Percentiles rank a stretch among this genome's conserved stretches.
These are phyloP conservation scores for Botryotinia narcissicola DNA, from an alignment of 2,329 filamentous ascomycete genomes.

Conservation along the genomic window DNA sequence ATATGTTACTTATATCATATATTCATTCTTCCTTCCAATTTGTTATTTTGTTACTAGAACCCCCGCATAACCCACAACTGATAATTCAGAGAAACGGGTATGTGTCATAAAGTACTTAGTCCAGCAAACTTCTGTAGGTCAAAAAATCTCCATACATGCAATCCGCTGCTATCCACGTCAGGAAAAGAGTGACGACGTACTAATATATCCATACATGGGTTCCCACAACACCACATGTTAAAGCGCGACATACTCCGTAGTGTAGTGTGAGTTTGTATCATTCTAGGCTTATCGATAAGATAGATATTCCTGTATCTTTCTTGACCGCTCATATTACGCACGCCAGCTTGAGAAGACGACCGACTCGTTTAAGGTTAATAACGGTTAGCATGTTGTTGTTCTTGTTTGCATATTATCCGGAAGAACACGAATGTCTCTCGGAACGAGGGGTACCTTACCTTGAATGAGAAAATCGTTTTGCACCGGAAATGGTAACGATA, in stretches of 20 bases:
- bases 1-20: neutral
- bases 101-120: neutral
- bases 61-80: neutral
- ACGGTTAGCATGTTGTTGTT: neutral
- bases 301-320: neutral
- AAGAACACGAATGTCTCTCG: neutral
- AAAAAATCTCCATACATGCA: neutral
- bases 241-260: neutral
- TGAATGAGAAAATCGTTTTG: neutral
- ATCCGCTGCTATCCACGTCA: conserved; percentile 11
- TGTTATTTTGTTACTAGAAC: neutral
- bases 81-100: neutral
- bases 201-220: neutral
- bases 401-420: neutral
- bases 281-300: conserved; percentile 19
- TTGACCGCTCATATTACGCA: conserved; percentile 17
- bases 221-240: conserved; percentile 13
- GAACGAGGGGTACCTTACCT: neutral
- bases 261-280: neutral
- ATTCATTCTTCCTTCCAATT: neutral
- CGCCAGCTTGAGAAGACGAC: no score
- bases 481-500: neutral
- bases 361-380: neutral
- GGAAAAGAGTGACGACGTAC: neutral
- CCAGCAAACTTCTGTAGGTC: neutral